Evolutionary conservation across 768 basidiomycete genomes (phyloP), one percentile per base, ranked within the genome.

Genomic region (Agaricus blazei): DNA sequence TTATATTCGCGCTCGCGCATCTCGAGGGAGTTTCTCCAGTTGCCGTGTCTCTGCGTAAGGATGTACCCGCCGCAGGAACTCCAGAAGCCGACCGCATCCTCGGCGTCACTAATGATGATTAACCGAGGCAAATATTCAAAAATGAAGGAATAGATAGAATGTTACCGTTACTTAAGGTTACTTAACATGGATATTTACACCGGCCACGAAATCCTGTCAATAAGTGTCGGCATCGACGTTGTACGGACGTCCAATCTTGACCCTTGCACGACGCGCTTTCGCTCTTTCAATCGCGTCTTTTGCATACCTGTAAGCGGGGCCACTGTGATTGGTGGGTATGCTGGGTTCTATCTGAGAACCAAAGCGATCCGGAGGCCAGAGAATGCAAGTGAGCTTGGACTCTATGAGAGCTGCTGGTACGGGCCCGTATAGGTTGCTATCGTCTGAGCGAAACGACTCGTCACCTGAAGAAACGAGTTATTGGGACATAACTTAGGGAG

Each of bases 341-440:
- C 43, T 24, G 23, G 45, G 61, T 50, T 53, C 57, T 44, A 58
- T 31, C 43, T 69, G 53, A 27, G 55, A 62, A 1, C 83, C 82
- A 53, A 75, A 68, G 3, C 83, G 76, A 37, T 73, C 59, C 7
- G 71, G 67, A 6, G 83, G 83, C 80, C 82, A 84, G 27, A 82
- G 38, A 31, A 84, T 68, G 54, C 72, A 67, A 51, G 74, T 61
- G 34, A 84, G 67, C 62, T 73, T 80, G 2, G 82, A 77, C 48
- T 82, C 75, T 37, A 83, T 68, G 51, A 83, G 69, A 11, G 72
- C 76, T 28, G 73, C 63, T 1, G 83, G 76, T 4, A 84, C 58
- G 8, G 88, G 83, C 6, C 88, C 88, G 65, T 86, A 87, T 1
- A 71, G 66, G 65, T 88, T 89, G 70, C 87, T 89, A 62, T 89